Evolutionary conservation across 495 filamentous ascomycete genomes (phyloP).

Genomic region (Hyaloscypha hepaticicola): DNA sequence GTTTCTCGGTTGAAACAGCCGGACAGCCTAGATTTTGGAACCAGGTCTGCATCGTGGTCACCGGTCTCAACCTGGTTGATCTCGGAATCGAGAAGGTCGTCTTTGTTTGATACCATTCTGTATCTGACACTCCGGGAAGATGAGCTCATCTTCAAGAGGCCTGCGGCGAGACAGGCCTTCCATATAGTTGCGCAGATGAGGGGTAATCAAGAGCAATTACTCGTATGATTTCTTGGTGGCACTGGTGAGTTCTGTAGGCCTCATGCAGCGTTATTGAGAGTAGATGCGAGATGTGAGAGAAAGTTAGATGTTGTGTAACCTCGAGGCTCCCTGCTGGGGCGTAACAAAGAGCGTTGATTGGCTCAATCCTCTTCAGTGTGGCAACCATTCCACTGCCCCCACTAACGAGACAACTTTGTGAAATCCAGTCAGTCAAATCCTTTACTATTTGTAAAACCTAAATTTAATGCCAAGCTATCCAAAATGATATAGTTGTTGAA

Average conservation of each 20-base stretch:
- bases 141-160: neutral
- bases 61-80: neutral
- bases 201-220: neutral
- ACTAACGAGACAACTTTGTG: too few relatives aligned
- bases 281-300: neutral
- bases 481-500: too few relatives aligned
- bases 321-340: neutral
- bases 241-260: neutral
- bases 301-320: conserved; percentile 8
- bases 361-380: neutral
- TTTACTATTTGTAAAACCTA: neutral
- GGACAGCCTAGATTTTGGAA: neutral
- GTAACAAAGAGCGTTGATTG: neutral
- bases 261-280: neutral
- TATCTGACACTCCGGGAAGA: conserved; percentile 6
- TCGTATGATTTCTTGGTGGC: neutral
- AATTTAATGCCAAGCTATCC: too few relatives aligned
- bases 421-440: neutral
- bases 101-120: conserved; percentile 10
- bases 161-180: neutral
- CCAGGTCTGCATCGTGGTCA: neutral
- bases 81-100: conserved; percentile 1
- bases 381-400: too few relatives aligned
- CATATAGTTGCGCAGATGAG: neutral
- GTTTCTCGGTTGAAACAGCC: neutral